Evolutionary conservation across 2,329 filamentous ascomycete species (phyloP).

Genomic region (Colletotrichum sp.): DNA sequence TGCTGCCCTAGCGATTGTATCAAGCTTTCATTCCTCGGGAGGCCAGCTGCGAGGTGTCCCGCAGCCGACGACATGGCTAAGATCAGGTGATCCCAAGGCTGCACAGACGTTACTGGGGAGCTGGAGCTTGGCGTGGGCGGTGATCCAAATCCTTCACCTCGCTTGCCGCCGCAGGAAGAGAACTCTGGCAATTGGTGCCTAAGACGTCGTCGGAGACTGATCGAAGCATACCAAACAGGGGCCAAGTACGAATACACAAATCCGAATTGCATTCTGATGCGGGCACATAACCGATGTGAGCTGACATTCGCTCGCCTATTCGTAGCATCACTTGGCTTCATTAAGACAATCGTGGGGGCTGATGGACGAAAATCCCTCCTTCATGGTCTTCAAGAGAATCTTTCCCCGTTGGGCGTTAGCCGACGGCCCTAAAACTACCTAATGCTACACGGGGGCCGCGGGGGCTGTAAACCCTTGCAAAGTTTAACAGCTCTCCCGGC

Average conservation of each 20-base stretch:
- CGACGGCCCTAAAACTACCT: background rate
- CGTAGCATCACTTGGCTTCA: background rate
- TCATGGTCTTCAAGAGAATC: background rate
- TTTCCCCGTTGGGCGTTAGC: background rate
- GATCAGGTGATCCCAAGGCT: background rate
- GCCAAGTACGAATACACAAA: background rate
- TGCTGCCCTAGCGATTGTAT: background rate
- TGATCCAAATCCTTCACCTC: background rate
- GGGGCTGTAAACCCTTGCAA: background rate
- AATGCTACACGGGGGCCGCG: background rate
- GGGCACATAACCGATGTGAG: background rate
- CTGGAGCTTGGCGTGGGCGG: background rate
- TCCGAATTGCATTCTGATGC: background rate
- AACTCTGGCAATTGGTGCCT: background rate
- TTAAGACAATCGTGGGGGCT: background rate
- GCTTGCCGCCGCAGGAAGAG: background rate
- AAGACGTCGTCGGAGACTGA: background rate
- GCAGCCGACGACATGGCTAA: background rate
- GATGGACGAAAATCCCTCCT: background rate
- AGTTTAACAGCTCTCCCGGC: background rate
- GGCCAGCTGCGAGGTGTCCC: background rate
- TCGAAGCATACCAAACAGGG: background rate
- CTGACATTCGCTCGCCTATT: background rate
- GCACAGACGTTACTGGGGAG: background rate
- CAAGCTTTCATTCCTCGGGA: background rate